Evolutionary conservation across 352 stramenopile species (phyloP).

Genomic region (Phytopythium ostracodes): DNA sequence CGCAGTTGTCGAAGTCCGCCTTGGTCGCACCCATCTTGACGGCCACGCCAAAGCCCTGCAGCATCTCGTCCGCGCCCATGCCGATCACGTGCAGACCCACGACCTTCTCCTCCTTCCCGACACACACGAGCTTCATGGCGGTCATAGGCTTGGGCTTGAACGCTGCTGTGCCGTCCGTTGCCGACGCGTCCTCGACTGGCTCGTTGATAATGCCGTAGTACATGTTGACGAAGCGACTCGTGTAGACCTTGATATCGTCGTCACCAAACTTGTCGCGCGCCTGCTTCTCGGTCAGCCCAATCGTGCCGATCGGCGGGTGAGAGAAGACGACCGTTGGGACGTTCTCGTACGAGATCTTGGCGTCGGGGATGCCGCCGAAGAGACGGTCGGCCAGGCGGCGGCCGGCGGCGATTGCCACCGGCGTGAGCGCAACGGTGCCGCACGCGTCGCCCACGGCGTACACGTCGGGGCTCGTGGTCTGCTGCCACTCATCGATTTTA

Average conservation of each 20-base stretch:
- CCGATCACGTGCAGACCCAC: constrained; percentile 97
- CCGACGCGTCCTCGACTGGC: constrained; percentile 22
- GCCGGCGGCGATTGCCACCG: constrained; percentile 84
- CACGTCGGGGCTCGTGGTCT: constrained; percentile 81
- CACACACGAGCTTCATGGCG: constrained; percentile 94
- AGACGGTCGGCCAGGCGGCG: constrained; percentile 82
- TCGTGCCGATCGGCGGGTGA: constrained; percentile 94
- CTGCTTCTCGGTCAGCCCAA: constrained; percentile 91
- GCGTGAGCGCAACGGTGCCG: constrained; percentile 68
- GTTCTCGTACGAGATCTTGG: constrained; percentile 84
- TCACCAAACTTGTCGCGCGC: constrained; percentile 86
- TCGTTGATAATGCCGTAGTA: constrained; percentile 92
- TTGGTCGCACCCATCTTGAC: constrained; percentile 99
- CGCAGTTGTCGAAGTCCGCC: constrained; percentile 94
- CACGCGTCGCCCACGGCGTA: constrained; percentile 80
- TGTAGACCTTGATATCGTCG: constrained; percentile 92
- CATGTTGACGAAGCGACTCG: constrained; percentile 93
- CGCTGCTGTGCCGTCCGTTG: neutral
- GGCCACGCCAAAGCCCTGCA: constrained; percentile 98
- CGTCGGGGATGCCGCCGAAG: constrained; percentile 64
- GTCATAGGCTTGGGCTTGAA: constrained; percentile 89
- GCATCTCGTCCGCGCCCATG: constrained; percentile 95
- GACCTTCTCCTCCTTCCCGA: constrained; percentile 88
- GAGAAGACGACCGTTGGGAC: constrained; percentile 96
- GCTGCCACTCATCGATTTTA: constrained; percentile 85